Base-by-base conservation (phyloP, 768 basidiomycete genomes). In the Cyclocybe cylindracea region DNA sequence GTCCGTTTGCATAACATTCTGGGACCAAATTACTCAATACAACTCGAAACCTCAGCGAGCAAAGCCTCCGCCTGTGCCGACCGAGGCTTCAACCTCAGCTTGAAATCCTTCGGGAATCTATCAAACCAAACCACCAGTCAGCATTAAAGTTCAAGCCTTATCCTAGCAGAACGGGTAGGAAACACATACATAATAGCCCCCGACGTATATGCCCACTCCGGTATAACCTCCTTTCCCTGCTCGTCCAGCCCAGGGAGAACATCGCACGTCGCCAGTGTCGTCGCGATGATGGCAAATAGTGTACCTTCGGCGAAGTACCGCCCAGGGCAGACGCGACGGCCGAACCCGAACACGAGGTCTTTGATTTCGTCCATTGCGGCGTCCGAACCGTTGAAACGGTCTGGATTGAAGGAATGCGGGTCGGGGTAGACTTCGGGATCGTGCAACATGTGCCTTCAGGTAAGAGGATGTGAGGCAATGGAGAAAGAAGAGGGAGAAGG, bases 361-460 rank as follows among this genome's bases (percentile, higher is more conserved):
- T 19, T 19, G 10, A 51, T 43, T 31, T 43, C 45, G 3, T 29
- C 44, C 37, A 51, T 51, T 44, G 44, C 50, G 14, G 50, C 13
- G 29, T 51, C 50, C 5, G 16, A 35, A 7, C 43, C 50, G 3
- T 34, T 31, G 44, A 53, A 60, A 10, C 58, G 58, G 32, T 60
- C 58, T 1, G 58, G 58, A 32, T 46, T 56, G 19, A 48, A 59
- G 5, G 32, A 36, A n/a, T 47, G 31, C 5, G 55, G 58, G 14
- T 53, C 36, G 4, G 46, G 10, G 18, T 51, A 59, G 4, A 43
- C 18, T 24, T 56, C 51, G 10, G 58, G 45, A 14, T 59, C 55
- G 35, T 56, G 58, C 24, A 56, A 24, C 37, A 59, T 59, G 10
- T 45, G 41, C 58, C 58, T 59, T 24, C 24, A 51, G 8, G 36